Evolutionary conservation across 345 rosid species (phyloP), one percentile per base, ranked within the genome.

Genomic region (Pugionium cornutum): DNA sequence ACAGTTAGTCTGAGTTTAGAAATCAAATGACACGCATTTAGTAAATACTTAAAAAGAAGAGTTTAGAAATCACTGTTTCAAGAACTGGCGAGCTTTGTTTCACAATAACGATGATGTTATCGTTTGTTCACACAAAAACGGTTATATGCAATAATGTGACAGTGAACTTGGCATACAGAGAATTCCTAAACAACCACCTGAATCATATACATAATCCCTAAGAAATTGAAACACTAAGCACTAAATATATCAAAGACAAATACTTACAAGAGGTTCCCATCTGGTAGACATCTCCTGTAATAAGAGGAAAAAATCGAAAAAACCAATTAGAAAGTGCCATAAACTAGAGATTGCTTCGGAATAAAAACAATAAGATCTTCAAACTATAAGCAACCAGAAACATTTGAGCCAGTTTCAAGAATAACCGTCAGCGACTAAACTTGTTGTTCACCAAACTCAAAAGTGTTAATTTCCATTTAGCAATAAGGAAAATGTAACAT

Each of bases 211-310:
- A 28, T 36, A 58, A 58, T 18, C 55, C 7, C 27, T 35, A 41
- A 2, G 53, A 11, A 58, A 66, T 7, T 27, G 31, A 72, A 10
- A 72, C 53, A 31, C n/a, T 9, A 44, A 34, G 48, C 28, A 11
- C 9, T 50, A 33, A 31, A 55, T 41, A 18, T 0, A 48, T 49
- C 48, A 55, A 41, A 9, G 57, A 52, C 40, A 32, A 33, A n/a
- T 33, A 85, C 98, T 88, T 78, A 88, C 98, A 91, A 69, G 63
- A 91, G 83, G 79, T 91, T 91, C 56, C 96, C 98, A 76, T 91
- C 98, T 33, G 62, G 26, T 42, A 86, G 77, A 69, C 88, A 85
- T 58, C 66, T 85, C 84, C 96, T 91, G 86, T 36, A 74, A 73
- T 59, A 68, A 36, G 48, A 35, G 10, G 4, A 65, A 42, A n/a